Evolutionary conservation across 2,329 filamentous ascomycete species (phyloP), one percentile per base, ranked within the genome.

Genomic region (Allantophomopsis lycopodina): DNA sequence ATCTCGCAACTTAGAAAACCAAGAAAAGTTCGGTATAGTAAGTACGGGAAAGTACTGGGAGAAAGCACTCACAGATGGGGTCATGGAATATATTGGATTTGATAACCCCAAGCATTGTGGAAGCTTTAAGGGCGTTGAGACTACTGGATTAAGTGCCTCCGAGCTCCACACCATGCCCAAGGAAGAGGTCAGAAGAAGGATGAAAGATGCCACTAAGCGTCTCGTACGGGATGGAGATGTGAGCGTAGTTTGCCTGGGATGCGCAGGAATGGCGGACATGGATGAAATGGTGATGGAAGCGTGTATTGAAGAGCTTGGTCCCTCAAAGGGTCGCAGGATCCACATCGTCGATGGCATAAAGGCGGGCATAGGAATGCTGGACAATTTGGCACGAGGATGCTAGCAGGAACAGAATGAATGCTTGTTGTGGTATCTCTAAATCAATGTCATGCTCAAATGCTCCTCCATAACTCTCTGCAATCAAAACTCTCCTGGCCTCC

Each of bases 11-110:
- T 44, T 48, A 2, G 42, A 46, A 1, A 42, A 44, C 17, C 32
- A 48, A 40, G 58, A 73, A 48, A 65, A 61, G 36, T 95, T 91
- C 66, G 89, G 87, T 2, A 91, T 96, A 46, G 80, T 96, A 5
- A 89, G 82, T 5, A 95, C 89, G 0, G 88, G 87, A 0, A 73
- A 74, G 41, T 83, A 82, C 46, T 95, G 88, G 89, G 81, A 89
- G 52, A 58, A 65, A 0, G 77, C 91, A 30, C 64, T 95, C 11
- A 65, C 62, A 0, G 61, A 69, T 0, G 87, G 82, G 0, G 79
- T 91, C 0, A 61, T 61, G 2, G 56, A 60, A 0, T 79, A 84
- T 46, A 58, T 94, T 0, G 83, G 80, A 0, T 57, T 59, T 2
- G 48, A 49, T 6, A 46, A 54, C 8, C 57, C 54, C 12, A 43